These are phyloP conservation scores for Backusella psychrophila DNA, from an alignment of 192 early-diverging fungal genomes.

Conservation along the genomic window DNA sequence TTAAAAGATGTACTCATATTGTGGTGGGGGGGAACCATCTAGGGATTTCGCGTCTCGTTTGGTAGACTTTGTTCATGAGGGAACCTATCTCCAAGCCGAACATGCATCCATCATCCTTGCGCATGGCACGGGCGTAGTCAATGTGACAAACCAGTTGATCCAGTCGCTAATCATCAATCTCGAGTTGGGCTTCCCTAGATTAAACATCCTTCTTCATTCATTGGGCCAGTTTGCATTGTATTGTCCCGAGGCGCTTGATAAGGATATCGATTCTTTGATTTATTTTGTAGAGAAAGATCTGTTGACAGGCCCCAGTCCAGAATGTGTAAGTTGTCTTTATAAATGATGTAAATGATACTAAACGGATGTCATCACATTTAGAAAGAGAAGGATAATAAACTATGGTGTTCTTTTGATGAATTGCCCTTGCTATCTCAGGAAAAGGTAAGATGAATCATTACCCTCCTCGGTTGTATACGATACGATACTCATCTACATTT, in stretches of 20 bases:
- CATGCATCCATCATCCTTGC: conserved; percentile 71
- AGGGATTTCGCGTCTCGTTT: conserved; percentile 44
- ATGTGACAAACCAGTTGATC: neutral
- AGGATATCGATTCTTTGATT: neutral
- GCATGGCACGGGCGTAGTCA: conserved; percentile 23
- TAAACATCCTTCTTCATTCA: neutral
- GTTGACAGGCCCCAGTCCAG: neutral
- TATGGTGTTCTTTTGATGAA: conserved; percentile 21
- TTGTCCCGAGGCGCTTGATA: neutral
- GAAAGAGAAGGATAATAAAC: neutral
- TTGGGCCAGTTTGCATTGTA: neutral
- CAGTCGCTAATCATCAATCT: neutral
- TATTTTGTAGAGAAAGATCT: neutral
- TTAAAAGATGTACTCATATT: no score
- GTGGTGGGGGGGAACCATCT: neutral
- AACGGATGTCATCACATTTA: neutral
- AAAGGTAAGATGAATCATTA: conserved; percentile 9
- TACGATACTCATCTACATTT: neutral
- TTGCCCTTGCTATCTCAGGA: conserved; percentile 5
- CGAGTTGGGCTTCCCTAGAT: neutral
- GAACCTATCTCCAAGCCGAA: conserved; percentile 63
- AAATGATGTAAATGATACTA: neutral
- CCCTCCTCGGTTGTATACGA: no score
- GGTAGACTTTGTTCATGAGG: conserved; percentile 46
- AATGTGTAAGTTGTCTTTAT: neutral